These are phyloP conservation scores for Proliferodiscus dingleyae DNA, from an alignment of 2,329 filamentous ascomycete genomes.

Conservation along the genomic window DNA sequence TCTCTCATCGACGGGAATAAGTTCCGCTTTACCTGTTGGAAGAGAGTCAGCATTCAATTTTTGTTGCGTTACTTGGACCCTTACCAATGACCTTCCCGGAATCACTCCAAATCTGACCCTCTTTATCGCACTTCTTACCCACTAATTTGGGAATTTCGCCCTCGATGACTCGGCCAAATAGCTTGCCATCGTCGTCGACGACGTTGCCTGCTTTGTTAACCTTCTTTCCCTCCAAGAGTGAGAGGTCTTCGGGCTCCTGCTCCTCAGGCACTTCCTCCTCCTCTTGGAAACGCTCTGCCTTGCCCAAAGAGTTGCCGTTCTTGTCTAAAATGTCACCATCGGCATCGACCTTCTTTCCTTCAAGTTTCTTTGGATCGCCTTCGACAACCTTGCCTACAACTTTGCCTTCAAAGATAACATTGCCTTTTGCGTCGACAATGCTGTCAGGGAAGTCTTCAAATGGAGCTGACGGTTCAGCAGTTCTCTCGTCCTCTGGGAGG, in stretches of 20 bases:
- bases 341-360: conserved; percentile 68
- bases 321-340: conserved; percentile 79
- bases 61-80: not conserved
- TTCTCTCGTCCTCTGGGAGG: conserved; percentile 50
- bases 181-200: conserved; percentile 46
- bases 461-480: conserved; percentile 42
- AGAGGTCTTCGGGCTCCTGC: conserved; percentile 37
- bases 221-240: conserved; percentile 46
- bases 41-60: not conserved
- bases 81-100: conserved; percentile 54
- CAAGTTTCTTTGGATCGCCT: conserved; percentile 58
- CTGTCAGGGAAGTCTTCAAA: conserved; percentile 56
- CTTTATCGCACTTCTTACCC: conserved; percentile 58
- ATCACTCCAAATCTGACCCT: conserved; percentile 69
- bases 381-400: conserved; percentile 56
- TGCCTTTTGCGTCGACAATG: conserved; percentile 47
- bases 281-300: conserved; percentile 30
- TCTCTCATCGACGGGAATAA: conserved; percentile 52
- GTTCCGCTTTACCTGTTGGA: conserved; percentile 52
- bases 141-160: conserved; percentile 60
- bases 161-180: conserved; percentile 58
- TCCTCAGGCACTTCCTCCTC: conserved; percentile 28
- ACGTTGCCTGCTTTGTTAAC: conserved; percentile 58
- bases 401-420: conserved; percentile 46
- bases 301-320: conserved; percentile 53